Percentiles rank a stretch among this genome's conserved stretches.
phyloP scores from a whole-genome alignment of 345 rosid genomes.

The Citrus inodora region DNA sequence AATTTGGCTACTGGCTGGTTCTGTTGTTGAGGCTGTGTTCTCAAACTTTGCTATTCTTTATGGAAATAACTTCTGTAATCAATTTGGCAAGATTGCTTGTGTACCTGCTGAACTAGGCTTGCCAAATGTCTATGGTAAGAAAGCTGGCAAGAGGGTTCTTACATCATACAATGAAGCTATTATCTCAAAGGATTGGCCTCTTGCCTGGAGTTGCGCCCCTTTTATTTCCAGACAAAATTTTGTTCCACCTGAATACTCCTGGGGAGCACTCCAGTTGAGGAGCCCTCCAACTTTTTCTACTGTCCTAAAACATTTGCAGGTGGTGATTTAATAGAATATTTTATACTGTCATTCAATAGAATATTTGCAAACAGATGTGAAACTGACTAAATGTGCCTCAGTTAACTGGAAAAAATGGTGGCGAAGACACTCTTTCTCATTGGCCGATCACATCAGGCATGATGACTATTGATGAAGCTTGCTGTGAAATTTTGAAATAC shows the following conservation, averaged over 20 bases:
- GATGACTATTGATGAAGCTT: constrained; percentile 73
- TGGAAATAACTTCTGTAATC: constrained; percentile 75
- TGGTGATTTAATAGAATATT: constrained; percentile 15
- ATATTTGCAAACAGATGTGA: constrained; percentile 1
- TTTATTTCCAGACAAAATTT: constrained; percentile 68
- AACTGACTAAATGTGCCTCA: constrained; percentile 28
- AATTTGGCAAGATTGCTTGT: constrained; percentile 70
- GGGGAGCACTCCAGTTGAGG: constrained; percentile 74
- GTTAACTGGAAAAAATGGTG: constrained; percentile 81
- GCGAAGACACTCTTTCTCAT: constrained; percentile 95
- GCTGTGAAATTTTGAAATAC: constrained; percentile 73
- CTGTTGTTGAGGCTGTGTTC: constrained; percentile 78
- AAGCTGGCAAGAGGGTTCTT: constrained; percentile 75
- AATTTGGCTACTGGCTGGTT: constrained; percentile 72
- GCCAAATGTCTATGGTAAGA: constrained; percentile 60
- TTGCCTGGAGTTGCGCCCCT: constrained; percentile 88
- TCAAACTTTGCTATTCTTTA: constrained; percentile 79
- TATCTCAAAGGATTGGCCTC: constrained; percentile 83
- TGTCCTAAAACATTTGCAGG: constrained; percentile 88
- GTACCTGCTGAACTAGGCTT: constrained; percentile 87
- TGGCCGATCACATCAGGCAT: constrained; percentile 80
- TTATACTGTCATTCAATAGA: not conserved
- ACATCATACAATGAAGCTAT: constrained; percentile 75
- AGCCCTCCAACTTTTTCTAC: constrained; percentile 84
- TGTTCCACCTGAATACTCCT: constrained; percentile 84